Conservation (phyloP, 495 filamentous ascomycete species). For the Trichoderma parareesei region DNA sequence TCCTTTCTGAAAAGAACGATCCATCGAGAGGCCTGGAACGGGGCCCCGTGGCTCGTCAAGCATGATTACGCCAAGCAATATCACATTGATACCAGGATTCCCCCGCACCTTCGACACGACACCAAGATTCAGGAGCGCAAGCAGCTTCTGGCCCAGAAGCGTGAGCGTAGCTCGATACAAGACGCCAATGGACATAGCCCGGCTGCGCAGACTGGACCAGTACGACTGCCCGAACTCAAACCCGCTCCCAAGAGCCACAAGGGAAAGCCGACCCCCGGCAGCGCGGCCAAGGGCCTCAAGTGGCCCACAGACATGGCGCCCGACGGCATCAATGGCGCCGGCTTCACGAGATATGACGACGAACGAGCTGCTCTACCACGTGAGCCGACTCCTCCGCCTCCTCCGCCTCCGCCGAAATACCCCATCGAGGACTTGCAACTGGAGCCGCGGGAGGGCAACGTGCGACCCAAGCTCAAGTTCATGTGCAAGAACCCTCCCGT, state of each 20-base stretch:
- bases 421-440: conserved; percentile 92
- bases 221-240: conserved; percentile 65
- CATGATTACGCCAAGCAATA: conserved; percentile 73
- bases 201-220: conserved; percentile 21
- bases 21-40: conserved; percentile 82
- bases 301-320: conserved; percentile 17
- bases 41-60: conserved; percentile 94
- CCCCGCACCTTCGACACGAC: conserved; percentile 72
- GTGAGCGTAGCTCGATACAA: conserved; percentile 42
- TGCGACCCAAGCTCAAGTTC: conserved; percentile 67
- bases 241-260: conserved; percentile 74
- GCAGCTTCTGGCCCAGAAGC: conserved; percentile 57
- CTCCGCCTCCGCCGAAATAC: conserved; percentile 79
- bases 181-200: conserved; percentile 29
- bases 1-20: conserved; percentile 94
- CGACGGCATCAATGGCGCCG: background rate
- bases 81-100: conserved; percentile 76
- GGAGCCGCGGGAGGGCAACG: conserved; percentile 48
- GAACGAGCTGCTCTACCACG: conserved; percentile 13
- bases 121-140: conserved; percentile 72
- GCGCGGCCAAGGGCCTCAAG: conserved; percentile 28
- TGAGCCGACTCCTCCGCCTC: conserved; percentile 48
- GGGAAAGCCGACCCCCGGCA: conserved; percentile 40
- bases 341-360: conserved; percentile 28
- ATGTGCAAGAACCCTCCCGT: conserved; percentile 53